Conservation (phyloP, 192 early-diverging fungal genomes). For the Coemansia umbellata region DNA sequence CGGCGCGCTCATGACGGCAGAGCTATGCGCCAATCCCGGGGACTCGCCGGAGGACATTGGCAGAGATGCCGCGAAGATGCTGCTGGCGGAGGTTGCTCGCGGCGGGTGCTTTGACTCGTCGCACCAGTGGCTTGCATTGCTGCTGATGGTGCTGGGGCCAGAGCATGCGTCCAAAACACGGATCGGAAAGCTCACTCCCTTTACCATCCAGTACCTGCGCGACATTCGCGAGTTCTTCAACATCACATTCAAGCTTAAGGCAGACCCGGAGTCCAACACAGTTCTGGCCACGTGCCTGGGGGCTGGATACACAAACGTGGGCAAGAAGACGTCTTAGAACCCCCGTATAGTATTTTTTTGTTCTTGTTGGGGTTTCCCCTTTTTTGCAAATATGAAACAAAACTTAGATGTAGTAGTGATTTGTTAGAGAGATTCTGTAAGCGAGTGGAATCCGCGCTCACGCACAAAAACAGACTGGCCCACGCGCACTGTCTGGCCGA, state of each 20-base stretch:
- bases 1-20: constrained; percentile 77
- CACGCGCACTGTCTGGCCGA: constrained; percentile 19
- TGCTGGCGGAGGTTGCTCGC: constrained; percentile 81
- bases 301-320: constrained; percentile 83
- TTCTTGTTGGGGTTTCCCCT: not conserved
- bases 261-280: constrained; percentile 64
- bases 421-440: constrained; percentile 29
- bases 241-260: constrained; percentile 86
- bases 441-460: constrained; percentile 30
- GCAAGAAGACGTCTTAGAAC: constrained; percentile 68
- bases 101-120: constrained; percentile 89
- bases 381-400: not conserved
- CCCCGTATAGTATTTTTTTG: constrained; percentile 16
- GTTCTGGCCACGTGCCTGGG: constrained; percentile 86
- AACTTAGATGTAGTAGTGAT: too few relatives aligned
- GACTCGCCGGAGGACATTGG: constrained; percentile 93
- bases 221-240: constrained; percentile 90
- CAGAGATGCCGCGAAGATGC: constrained; percentile 62
- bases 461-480: constrained; percentile 21
- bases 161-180: constrained; percentile 93
- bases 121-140: constrained; percentile 81
- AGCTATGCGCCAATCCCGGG: constrained; percentile 72
- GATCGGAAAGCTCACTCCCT: constrained; percentile 78
- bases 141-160: constrained; percentile 83
- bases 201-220: constrained; percentile 89